A percentile compares a stretch with the other conserved stretches of the same genome.
Conservation (phyloP, 108 stramenopile species). For the Discostella pseudostelligera region DNA sequence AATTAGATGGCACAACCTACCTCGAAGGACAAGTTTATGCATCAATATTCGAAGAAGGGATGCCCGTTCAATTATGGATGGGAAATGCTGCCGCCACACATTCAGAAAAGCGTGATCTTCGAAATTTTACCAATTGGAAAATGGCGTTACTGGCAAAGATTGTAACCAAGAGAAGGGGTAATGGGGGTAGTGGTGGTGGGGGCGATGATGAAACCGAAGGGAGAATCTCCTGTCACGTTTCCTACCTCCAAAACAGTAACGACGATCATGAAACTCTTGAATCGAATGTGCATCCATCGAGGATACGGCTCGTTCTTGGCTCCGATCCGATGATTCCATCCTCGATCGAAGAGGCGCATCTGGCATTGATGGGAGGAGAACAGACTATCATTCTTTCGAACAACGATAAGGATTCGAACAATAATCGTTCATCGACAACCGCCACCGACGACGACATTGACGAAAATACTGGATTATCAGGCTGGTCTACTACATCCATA, state of each 20-base stretch:
- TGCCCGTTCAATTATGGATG: conserved; percentile 85
- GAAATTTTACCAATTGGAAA: conserved; percentile 61
- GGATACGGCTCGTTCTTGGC: conserved; percentile 69
- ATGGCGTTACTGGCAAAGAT: conserved; percentile 57
- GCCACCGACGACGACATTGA: conserved; percentile 38
- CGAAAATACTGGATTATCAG: conserved; percentile 75
- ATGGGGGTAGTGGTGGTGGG: too few species aligned
- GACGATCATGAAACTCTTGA: conserved; percentile 77
- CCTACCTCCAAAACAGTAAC: conserved; percentile 50
- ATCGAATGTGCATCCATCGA: conserved; percentile 53
- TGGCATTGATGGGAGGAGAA: conserved; percentile 74
- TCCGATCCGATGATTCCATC: conserved; percentile 69
- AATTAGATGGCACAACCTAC: conserved; percentile 54
- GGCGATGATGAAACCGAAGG: conserved; percentile 1
- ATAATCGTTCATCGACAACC: conserved; percentile 8
- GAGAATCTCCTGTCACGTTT: conserved; percentile 53
- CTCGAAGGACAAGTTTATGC: conserved; percentile 67
- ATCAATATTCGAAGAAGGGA: conserved; percentile 68
- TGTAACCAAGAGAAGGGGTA: conserved; percentile 5
- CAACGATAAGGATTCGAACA: not conserved
- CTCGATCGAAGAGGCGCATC: conserved; percentile 74
- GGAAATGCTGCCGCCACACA: conserved; percentile 46
- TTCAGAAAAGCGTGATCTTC: conserved; percentile 52
- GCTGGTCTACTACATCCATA: conserved; percentile 69
- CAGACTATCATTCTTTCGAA: conserved; percentile 37